Conservation (phyloP, 768 basidiomycete genomes). For the Suillus fuscotomentosus region DNA sequence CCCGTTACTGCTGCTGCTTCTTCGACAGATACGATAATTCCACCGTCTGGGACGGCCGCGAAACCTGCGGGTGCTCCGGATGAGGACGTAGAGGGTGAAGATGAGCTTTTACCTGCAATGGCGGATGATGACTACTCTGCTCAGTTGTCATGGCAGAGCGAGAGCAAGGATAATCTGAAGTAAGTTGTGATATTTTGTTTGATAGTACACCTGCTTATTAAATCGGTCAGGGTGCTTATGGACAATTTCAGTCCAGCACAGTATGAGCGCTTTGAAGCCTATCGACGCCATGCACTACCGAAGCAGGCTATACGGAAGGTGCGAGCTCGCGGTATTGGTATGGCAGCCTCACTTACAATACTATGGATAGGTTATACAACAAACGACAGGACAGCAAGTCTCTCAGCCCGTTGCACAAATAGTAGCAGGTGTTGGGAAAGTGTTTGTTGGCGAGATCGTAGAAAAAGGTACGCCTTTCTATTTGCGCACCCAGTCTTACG, state of each 20-base stretch:
- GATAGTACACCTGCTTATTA: neutral
- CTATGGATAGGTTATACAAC: constrained; percentile 69
- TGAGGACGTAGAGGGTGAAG: constrained; percentile 72
- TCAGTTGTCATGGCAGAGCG: constrained; percentile 79
- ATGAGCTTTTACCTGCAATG: constrained; percentile 80
- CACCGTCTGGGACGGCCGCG: constrained; percentile 12
- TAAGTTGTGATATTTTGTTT: constrained; percentile 29
- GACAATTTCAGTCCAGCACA: constrained; percentile 83
- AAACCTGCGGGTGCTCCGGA: constrained; percentile 22
- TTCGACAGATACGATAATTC: neutral
- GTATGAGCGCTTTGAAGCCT: constrained; percentile 88
- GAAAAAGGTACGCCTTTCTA: constrained; percentile 62
- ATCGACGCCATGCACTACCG: constrained; percentile 77
- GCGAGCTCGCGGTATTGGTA: constrained; percentile 11
- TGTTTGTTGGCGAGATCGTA: constrained; percentile 91
- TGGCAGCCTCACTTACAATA: neutral
- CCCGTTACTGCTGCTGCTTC: neutral
- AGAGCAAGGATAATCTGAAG: constrained; percentile 88
- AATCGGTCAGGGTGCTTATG: constrained; percentile 70
- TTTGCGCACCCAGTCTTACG: neutral
- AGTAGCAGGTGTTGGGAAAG: constrained; percentile 86
- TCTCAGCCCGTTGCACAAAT: constrained; percentile 87
- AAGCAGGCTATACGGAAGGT: constrained; percentile 85
- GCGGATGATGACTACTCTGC: constrained; percentile 88
- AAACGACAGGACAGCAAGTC: constrained; percentile 76